A percentile compares a stretch with the other conserved stretches of the same genome.
phyloP scores from a whole-genome alignment of 2,329 filamentous ascomycete species.

The Talaromyces atroroseus region DNA sequence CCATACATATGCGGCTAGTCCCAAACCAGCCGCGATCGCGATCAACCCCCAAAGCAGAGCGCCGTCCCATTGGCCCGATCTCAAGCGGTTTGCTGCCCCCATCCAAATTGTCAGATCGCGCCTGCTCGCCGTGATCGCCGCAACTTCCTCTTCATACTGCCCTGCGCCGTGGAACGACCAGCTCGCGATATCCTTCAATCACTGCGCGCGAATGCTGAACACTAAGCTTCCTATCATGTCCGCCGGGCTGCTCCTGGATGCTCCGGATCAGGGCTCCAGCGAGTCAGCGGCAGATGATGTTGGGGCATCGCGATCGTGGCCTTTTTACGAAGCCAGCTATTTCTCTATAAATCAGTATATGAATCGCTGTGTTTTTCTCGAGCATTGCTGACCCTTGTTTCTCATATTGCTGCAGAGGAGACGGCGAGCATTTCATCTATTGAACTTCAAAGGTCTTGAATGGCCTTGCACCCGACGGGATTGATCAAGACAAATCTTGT shows the following conservation, averaged over 20 bases:
- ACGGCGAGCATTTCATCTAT: not conserved
- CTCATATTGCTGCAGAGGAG: not conserved
- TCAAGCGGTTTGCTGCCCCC: not conserved
- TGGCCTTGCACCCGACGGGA: not conserved
- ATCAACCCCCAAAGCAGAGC: constrained; percentile 3
- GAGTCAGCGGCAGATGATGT: not conserved
- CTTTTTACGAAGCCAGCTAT: not conserved
- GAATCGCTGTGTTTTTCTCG: not conserved
- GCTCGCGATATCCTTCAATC: not conserved
- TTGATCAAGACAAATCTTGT: not conserved
- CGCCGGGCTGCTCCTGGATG: not conserved
- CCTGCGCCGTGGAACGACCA: not conserved
- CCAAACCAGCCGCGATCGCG: constrained; percentile 5
- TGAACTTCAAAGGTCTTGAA: not conserved
- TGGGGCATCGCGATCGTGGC: constrained; percentile 2
- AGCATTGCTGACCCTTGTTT: not conserved
- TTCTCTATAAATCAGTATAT: not conserved
- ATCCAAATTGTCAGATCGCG: constrained; percentile 8
- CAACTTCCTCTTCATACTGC: not conserved
- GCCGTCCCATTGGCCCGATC: constrained; percentile 7
- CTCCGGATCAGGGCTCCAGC: not conserved
- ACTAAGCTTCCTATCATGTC: not conserved
- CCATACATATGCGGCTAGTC: too few relatives aligned
- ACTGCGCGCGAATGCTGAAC: not conserved
- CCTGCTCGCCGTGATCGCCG: constrained; percentile 10